Evolutionary conservation across 2,329 filamentous ascomycete genomes (phyloP).

Genomic region (Claviceps sp.): DNA sequence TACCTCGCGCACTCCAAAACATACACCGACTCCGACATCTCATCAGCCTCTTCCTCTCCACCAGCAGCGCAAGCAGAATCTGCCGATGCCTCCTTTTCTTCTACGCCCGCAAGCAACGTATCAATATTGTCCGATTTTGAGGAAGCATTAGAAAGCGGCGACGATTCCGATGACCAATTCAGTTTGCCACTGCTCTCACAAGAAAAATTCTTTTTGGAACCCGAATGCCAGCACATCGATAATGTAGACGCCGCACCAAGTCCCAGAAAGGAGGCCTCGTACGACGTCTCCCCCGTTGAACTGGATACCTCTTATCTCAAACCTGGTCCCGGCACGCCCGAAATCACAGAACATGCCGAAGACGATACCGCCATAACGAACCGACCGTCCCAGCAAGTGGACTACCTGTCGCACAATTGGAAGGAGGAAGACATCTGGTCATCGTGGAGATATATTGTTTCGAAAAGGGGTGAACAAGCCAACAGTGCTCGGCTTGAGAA

Average conservation of each 20-base stretch:
- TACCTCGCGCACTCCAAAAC: slow-evolving; percentile 29
- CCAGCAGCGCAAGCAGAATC: slow-evolving; percentile 36
- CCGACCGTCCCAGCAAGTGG: slow-evolving; percentile 78
- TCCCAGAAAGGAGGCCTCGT: slow-evolving; percentile 35
- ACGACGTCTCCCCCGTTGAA: slow-evolving; percentile 39
- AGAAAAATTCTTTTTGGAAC: slow-evolving; percentile 28
- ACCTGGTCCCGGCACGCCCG: slow-evolving; percentile 45
- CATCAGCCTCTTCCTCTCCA: slow-evolving; percentile 44
- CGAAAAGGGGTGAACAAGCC: slow-evolving; percentile 62
- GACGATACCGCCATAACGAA: slow-evolving; percentile 67
- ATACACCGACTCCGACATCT: slow-evolving; percentile 33
- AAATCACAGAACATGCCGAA: slow-evolving; percentile 47
- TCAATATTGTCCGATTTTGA: slow-evolving; percentile 47
- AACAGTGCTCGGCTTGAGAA: slow-evolving; percentile 82
- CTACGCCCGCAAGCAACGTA: slow-evolving; percentile 49
- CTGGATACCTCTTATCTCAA: slow-evolving; percentile 36
- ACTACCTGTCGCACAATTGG: slow-evolving; percentile 90
- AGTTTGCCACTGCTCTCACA: slow-evolving; percentile 32
- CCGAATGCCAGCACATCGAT: slow-evolving; percentile 20
- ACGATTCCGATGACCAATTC: slow-evolving; percentile 32
- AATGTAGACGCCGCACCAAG: slow-evolving; percentile 36
- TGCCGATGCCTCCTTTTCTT: slow-evolving; percentile 43
- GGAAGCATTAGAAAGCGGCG: slow-evolving; percentile 30
- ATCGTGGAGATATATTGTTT: slow-evolving; percentile 87
- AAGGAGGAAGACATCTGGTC: slow-evolving; percentile 94